Percentiles rank a stretch among this genome's conserved stretches.
These are phyloP conservation scores for Toxicodendron radicans DNA, from an alignment of 345 rosid species.

Conservation along the genomic window DNA sequence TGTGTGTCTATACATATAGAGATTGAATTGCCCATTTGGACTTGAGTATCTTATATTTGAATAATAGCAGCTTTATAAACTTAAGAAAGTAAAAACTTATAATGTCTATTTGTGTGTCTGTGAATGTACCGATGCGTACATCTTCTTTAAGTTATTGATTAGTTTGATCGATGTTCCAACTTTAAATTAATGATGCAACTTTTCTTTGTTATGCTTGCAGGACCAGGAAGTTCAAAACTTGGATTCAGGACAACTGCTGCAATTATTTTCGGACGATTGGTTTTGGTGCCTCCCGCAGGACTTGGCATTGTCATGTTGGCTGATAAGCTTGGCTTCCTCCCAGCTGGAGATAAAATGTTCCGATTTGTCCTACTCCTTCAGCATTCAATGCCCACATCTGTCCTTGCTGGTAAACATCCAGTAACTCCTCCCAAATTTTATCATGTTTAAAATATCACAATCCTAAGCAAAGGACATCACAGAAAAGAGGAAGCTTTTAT, in stretches of 20 bases:
- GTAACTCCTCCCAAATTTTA: not conserved
- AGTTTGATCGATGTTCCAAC: not conserved
- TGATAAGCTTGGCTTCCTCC: constrained; percentile 96
- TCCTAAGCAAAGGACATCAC: not conserved
- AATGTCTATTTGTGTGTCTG: not conserved
- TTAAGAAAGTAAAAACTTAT: not conserved
- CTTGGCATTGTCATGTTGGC: constrained; percentile 91
- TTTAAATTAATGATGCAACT: not conserved
- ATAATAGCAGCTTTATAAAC: not conserved
- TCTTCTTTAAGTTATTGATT: not conserved
- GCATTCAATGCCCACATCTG: constrained; percentile 97
- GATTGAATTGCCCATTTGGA: not conserved
- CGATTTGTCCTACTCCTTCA: constrained; percentile 88
- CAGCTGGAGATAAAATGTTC: constrained; percentile 92
- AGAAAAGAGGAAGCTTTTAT: too few relatives aligned
- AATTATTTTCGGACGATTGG: constrained; percentile 71
- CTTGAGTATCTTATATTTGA: not conserved
- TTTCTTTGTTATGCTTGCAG: constrained; percentile 41
- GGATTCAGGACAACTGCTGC: constrained; percentile 90
- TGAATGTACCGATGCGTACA: not conserved
- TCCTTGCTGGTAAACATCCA: constrained; percentile 65
- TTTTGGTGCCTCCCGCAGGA: constrained; percentile 88
- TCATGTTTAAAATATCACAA: not conserved
- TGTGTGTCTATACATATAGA: not conserved
- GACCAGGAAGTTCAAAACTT: constrained; percentile 96